phyloP scores from a whole-genome alignment of 805 yeast species.

The Cyberlindnera maclurae region DNA sequence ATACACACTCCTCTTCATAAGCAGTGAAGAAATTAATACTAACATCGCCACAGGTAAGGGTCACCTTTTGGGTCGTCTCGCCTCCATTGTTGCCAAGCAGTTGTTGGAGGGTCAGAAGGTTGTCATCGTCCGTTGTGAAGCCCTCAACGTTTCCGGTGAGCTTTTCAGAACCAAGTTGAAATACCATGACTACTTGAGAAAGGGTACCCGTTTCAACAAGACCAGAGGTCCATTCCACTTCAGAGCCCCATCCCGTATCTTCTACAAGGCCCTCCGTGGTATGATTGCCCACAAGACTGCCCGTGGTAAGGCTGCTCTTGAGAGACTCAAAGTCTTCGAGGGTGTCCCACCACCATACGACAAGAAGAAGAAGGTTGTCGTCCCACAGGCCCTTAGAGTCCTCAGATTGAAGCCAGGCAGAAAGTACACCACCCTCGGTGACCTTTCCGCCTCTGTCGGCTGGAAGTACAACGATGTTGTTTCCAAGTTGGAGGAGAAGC shows the following conservation, averaged over 20 bases:
- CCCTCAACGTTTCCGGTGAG: slow-evolving; percentile 98
- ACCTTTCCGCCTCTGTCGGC: slow-evolving; percentile 94
- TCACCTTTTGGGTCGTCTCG: slow-evolving; percentile 99
- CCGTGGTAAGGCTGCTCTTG: slow-evolving; percentile 99
- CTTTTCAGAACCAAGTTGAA: slow-evolving; percentile 99
- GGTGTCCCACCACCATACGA: slow-evolving; percentile 99
- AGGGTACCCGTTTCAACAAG: slow-evolving; percentile 98
- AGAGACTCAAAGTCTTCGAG: slow-evolving; percentile 98
- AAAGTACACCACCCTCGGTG: slow-evolving; percentile 98
- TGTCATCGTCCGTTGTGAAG: slow-evolving; percentile 96
- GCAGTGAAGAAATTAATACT: slow-evolving; percentile 9
- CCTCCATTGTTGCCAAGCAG: slow-evolving; percentile 98
- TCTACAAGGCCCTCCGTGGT: slow-evolving; percentile 99
- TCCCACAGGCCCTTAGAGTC: slow-evolving; percentile 99
- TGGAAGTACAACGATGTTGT: slow-evolving; percentile 99
- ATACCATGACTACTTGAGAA: slow-evolving; percentile 99
- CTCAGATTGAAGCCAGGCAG: slow-evolving; percentile 99
- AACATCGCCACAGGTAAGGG: slow-evolving; percentile 65
- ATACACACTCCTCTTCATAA: too few relatives aligned
- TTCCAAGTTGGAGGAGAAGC: slow-evolving; percentile 96
- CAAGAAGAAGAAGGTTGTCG: slow-evolving; percentile 99
- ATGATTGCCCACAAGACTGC: slow-evolving; percentile 99
- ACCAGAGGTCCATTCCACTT: slow-evolving; percentile 99
- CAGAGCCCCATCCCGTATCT: slow-evolving; percentile 99
- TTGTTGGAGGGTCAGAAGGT: slow-evolving; percentile 96